Conservation (phyloP, 2,329 filamentous ascomycete species). For the Fusarium bulbicola region DNA sequence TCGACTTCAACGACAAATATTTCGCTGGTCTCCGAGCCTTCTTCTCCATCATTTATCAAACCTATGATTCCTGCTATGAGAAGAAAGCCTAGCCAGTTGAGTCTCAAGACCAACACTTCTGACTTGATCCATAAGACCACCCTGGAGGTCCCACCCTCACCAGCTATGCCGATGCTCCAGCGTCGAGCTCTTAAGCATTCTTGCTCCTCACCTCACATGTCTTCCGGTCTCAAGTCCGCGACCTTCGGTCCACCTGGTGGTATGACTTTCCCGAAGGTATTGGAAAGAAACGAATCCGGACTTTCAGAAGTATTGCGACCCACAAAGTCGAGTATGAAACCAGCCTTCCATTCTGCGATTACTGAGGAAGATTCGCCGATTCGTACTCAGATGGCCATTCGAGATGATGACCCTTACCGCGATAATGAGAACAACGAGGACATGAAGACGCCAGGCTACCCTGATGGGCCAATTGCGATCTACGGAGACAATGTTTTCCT, state of each 20-base stretch:
- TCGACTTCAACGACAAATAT: conserved; percentile 57
- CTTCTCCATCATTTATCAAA: conserved; percentile 82
- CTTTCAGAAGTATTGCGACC: conserved; percentile 67
- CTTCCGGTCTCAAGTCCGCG: conserved; percentile 66
- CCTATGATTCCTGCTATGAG: conserved; percentile 76
- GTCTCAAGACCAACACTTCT: conserved; percentile 75
- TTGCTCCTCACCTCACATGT: conserved; percentile 73
- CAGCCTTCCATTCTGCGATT: conserved; percentile 55
- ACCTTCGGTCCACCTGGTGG: conserved; percentile 69
- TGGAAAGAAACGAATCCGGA: conserved; percentile 68
- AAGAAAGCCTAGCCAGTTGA: conserved; percentile 80
- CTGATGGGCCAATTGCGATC: conserved; percentile 82
- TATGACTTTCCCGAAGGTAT: conserved; percentile 70
- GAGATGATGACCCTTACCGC: conserved; percentile 65
- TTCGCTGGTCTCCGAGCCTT: conserved; percentile 69
- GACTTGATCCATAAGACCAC: conserved; percentile 60
- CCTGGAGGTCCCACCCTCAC: conserved; percentile 65
- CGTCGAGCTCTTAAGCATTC: conserved; percentile 73
- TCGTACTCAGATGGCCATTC: conserved; percentile 68
- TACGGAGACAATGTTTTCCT: conserved; percentile 81
- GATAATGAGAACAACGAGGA: conserved; percentile 80
- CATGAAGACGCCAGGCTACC: conserved; percentile 83
- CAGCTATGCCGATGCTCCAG: conserved; percentile 67
- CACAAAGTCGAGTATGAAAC: conserved; percentile 53
- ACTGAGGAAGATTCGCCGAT: conserved; percentile 68